Percentiles rank a stretch among this genome's conserved stretches.
phyloP scores from a whole-genome alignment of 1,284 basidiomycete species.

The Wallemia mellicola region DNA sequence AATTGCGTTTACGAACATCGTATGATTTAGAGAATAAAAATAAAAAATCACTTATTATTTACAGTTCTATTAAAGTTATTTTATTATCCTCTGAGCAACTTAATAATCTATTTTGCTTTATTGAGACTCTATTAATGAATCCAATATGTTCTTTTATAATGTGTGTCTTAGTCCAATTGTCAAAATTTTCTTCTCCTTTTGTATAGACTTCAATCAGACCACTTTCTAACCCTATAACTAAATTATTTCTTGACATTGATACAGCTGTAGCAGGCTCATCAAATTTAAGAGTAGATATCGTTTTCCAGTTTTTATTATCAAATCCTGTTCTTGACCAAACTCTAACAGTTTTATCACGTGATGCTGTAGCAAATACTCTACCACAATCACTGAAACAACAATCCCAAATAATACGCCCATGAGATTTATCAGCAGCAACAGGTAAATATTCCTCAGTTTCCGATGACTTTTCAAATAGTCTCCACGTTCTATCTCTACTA shows the following conservation, averaged over 20 bases:
- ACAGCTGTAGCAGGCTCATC: constrained; percentile 16
- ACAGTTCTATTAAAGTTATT: neutral
- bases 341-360: constrained; percentile 71
- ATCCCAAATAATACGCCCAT: constrained; percentile 86
- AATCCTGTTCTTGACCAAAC: constrained; percentile 12
- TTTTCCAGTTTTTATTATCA: constrained; percentile 4
- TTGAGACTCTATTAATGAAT: neutral
- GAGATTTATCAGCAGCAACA: constrained; percentile 43
- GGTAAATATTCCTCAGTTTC: constrained; percentile 18
- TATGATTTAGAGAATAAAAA: neutral
- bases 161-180: neutral
- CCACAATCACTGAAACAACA: constrained; percentile 47
- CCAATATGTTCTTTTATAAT: neutral
- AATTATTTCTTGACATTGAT: constrained; percentile 9
- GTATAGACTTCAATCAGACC: constrained; percentile 14
- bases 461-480: constrained; percentile 28
- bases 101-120: neutral
- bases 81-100: neutral
- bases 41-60: neutral
- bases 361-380: constrained; percentile 63
- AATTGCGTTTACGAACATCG: too few species aligned
- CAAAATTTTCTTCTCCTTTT: neutral
- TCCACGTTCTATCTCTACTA: constrained; percentile 76
- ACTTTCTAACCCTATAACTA: constrained; percentile 17
- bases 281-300: constrained; percentile 13